Base-by-base conservation (phyloP, 768 basidiomycete species). In the Boletales sp. region DNA sequence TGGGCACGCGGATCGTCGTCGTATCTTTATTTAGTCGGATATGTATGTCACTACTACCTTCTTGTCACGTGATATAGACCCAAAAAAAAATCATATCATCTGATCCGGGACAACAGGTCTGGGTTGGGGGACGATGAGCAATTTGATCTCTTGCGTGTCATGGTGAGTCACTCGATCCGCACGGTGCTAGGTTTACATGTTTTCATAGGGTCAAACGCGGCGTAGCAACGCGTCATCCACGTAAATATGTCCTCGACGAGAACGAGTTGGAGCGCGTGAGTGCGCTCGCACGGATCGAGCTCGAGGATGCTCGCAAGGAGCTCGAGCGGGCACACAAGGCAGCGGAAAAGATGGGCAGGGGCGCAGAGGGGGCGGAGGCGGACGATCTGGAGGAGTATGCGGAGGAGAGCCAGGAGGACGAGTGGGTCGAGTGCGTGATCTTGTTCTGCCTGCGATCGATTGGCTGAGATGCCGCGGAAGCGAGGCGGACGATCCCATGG, bases 171-270 rank as follows among this genome's bases (percentile, higher is more conserved):
- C 28, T 47, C 12, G 13, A 45, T 14, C 8, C 0, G 35, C 39
- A 14, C 8, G 15, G 4, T 11, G 17, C 10, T 14, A 36, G 12
- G 18, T 46, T 50, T 21, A 21, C 21, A 50, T 35, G 43, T 15
- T 12, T 49, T 54, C 51, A 5, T 31, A 84, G 83, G 92, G 87
- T 96, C 25, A 83, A 83, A 55, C 79, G 88, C 46, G 94, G 96
- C 9, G 80, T 83, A 15, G 74, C 94, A 3, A 73, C 76, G 4
- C 77, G 76, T 41, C 79, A 93, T 57, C 95, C 96, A 2, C 70
- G 74, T 62, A 92, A 89, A 73, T 98, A 98, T 68, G 78, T 87
- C 45, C 82, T 98, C 30, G 92, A 96, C 62, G 90, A 94, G 62
- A 72, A 81, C 45, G 96, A 99, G 69, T 76, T 98, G 12, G 83